Evolutionary conservation across 352 stramenopile species (phyloP).

Genomic region (Phytophthora citrophthora): DNA sequence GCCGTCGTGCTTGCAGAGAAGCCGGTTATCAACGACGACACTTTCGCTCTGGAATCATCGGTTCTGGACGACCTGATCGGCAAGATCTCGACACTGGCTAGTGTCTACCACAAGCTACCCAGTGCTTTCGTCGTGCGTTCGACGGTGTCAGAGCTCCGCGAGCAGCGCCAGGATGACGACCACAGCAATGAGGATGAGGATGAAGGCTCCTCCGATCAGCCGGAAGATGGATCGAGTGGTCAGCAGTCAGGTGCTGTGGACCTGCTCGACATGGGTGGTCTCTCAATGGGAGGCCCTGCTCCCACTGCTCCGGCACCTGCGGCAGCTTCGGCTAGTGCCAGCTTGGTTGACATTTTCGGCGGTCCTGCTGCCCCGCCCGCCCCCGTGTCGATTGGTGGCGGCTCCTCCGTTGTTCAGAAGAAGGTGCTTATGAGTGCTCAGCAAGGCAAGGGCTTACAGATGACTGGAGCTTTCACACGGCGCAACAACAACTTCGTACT

Average conservation of each 20-base stretch:
- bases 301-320: constrained; percentile 41
- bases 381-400: constrained; percentile 25
- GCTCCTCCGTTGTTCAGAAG: constrained; percentile 43
- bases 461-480: constrained; percentile 81
- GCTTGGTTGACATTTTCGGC: constrained; percentile 88
- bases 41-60: constrained; percentile 93
- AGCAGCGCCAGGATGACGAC: constrained; percentile 73
- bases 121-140: constrained; percentile 87
- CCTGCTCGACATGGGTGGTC: constrained; percentile 85
- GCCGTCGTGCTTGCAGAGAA: constrained; percentile 98
- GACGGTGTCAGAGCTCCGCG: constrained; percentile 76
- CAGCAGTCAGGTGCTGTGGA: constrained; percentile 57
- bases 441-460: constrained; percentile 91
- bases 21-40: constrained; percentile 99
- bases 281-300: constrained; percentile 73
- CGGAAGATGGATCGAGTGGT: constrained; percentile 46
- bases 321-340: constrained; percentile 40
- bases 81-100: constrained; percentile 98
- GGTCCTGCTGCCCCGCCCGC: constrained; percentile 45
- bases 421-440: constrained; percentile 81
- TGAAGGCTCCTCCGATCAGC: constrained; percentile 63
- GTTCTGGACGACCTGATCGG: constrained; percentile 97
- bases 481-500: constrained; percentile 69
- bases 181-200: constrained; percentile 76
- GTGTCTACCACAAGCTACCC: constrained; percentile 98